Conservation (phyloP, 2,329 filamentous ascomycete genomes). For the Cadophora luteo-olivacea region DNA sequence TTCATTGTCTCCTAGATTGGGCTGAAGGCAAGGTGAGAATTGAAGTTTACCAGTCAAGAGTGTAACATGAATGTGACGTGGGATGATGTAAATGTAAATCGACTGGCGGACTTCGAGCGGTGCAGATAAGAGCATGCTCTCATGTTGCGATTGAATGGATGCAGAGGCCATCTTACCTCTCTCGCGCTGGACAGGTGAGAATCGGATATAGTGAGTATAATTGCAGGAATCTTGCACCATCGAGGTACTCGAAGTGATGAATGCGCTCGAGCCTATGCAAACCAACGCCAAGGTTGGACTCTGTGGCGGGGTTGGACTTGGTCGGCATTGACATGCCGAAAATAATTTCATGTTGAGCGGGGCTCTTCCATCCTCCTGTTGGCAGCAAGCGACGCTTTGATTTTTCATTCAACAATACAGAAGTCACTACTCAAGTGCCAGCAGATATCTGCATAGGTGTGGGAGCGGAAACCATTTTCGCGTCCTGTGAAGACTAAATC, state of each 20-base stretch:
- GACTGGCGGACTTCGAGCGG: conserved; percentile 8
- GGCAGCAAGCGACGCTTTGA: too few species aligned
- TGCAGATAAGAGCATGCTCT: conserved; percentile 5
- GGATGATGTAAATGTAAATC: conserved; percentile 9
- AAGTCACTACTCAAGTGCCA: too few species aligned
- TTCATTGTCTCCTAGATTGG: conserved; percentile 1
- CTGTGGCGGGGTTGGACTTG: too few species aligned
- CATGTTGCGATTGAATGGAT: background rate
- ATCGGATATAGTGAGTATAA: background rate
- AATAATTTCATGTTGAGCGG: too few species aligned
- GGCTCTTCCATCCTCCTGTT: too few species aligned
- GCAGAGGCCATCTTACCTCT: background rate
- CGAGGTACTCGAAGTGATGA: background rate
- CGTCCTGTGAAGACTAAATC: too few species aligned
- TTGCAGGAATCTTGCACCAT: background rate
- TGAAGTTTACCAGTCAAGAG: background rate
- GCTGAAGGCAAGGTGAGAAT: conserved; percentile 3
- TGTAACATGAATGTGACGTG: background rate
- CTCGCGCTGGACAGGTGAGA: background rate
- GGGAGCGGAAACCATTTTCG: too few species aligned
- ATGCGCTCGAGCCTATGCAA: background rate
- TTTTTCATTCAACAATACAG: too few species aligned
- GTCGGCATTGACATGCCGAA: too few species aligned
- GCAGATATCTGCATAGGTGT: too few species aligned
- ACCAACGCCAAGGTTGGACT: too few species aligned